Conservation (phyloP, 106 monocot species). For the Gastrodia elata region DNA sequence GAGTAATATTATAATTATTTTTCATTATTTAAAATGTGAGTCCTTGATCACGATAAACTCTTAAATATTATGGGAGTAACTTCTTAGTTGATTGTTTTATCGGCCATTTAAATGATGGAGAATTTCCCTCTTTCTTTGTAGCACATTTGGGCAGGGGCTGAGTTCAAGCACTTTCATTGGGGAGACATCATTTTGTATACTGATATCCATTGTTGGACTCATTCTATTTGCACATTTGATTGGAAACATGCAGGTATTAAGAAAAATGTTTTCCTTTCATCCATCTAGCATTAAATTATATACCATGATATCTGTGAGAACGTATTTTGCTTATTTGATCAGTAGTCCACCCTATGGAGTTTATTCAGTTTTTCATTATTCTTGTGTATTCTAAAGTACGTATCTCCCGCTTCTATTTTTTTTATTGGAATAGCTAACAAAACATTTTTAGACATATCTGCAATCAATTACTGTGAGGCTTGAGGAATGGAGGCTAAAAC, state of each 20-base stretch:
- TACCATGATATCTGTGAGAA: background rate
- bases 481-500: conserved; percentile 82
- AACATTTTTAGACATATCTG: conserved; percentile 46
- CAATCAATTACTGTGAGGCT: conserved; percentile 74
- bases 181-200: conserved; percentile 52
- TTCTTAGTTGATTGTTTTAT: background rate
- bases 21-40: background rate
- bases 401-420: background rate
- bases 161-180: conserved; percentile 53
- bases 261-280: background rate
- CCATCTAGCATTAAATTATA: background rate
- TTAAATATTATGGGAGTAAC: background rate
- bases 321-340: background rate
- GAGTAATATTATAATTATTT: background rate
- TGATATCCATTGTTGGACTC: conserved; percentile 52
- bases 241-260: conserved; percentile 62
- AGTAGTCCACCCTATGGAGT: background rate
- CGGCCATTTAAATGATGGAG: background rate
- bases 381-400: background rate
- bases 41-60: background rate
- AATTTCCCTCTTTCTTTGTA: conserved; percentile 15
- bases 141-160: conserved; percentile 56
- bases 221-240: conserved; percentile 70
- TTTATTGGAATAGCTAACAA: background rate
- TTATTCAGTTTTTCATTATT: background rate